Percentiles rank a stretch among this genome's conserved stretches.
Evolutionary conservation across 2,329 filamentous ascomycete genomes (phyloP).

Genomic region (Lecanoromycetidae sp.): DNA sequence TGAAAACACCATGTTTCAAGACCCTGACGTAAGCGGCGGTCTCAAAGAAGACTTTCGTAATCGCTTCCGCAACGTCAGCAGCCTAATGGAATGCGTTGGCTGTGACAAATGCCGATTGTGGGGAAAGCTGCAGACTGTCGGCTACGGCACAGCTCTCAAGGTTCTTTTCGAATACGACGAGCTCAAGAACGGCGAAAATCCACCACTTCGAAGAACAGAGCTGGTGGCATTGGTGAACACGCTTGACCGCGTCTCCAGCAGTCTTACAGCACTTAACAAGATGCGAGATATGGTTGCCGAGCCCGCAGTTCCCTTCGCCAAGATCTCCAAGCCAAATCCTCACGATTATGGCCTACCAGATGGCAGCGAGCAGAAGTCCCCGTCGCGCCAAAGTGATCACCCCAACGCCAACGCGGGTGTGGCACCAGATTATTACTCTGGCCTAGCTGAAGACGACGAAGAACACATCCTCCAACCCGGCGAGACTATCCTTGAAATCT

Average conservation of each 20-base stretch:
- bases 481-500: slow-evolving; percentile 23
- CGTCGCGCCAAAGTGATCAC: background rate
- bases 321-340: slow-evolving; percentile 21
- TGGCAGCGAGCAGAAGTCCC: slow-evolving; percentile 9
- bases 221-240: slow-evolving; percentile 93
- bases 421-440: background rate
- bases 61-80: slow-evolving; percentile 90
- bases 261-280: slow-evolving; percentile 58
- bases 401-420: slow-evolving; percentile 12
- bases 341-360: background rate
- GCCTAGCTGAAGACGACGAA: slow-evolving; percentile 12
- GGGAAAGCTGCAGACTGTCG: slow-evolving; percentile 92
- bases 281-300: slow-evolving; percentile 50
- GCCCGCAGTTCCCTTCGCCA: slow-evolving; percentile 22
- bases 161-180: slow-evolving; percentile 89
- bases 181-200: slow-evolving; percentile 49
- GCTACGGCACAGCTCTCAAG: slow-evolving; percentile 89
- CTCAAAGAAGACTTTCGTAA: slow-evolving; percentile 96
- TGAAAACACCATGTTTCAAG: slow-evolving; percentile 87
- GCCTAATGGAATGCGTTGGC: slow-evolving; percentile 96
- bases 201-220: slow-evolving; percentile 73
- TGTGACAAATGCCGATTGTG: slow-evolving; percentile 97
- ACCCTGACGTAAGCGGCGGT: slow-evolving; percentile 44
- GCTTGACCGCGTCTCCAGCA: slow-evolving; percentile 72
- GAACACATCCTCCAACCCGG: background rate